phyloP scores from a whole-genome alignment of 2,329 filamentous ascomycete species.

The Epichloe sylvatica region DNA sequence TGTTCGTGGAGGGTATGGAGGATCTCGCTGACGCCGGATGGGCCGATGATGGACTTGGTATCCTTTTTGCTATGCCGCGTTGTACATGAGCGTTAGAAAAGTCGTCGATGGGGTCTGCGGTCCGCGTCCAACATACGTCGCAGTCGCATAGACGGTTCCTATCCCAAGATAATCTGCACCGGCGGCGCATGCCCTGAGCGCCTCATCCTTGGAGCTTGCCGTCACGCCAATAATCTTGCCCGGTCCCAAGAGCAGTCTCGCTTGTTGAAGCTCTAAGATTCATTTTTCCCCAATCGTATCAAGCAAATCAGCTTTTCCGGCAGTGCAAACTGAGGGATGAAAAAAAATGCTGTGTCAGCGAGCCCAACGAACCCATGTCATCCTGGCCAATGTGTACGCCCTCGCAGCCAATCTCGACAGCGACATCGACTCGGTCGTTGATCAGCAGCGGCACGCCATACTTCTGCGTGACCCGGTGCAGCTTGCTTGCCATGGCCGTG shows the following conservation, averaged over 20 bases:
- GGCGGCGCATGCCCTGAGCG: constrained; percentile 51
- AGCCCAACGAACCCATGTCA: constrained; percentile 53
- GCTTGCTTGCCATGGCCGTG: constrained; percentile 52
- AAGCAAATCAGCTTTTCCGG: too few species aligned
- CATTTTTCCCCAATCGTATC: too few species aligned
- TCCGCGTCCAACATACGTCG: constrained; percentile 42
- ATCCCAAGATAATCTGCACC: constrained; percentile 89
- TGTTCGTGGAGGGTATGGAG: constrained; percentile 40
- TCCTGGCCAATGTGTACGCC: constrained; percentile 93
- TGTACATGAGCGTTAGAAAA: not conserved
- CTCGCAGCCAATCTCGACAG: constrained; percentile 71
- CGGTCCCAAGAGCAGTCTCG: constrained; percentile 58
- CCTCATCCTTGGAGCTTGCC: constrained; percentile 61
- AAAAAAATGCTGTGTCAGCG: not conserved
- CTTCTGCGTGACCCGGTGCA: constrained; percentile 57
- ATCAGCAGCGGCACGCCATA: constrained; percentile 70
- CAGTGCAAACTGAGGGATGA: too few species aligned
- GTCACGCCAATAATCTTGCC: constrained; percentile 80
- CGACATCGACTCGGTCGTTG: constrained; percentile 87
- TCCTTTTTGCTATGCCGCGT: constrained; percentile 59
- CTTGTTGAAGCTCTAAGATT: constrained; percentile 20
- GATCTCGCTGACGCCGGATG: constrained; percentile 39
- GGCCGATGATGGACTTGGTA: constrained; percentile 53
- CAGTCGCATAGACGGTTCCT: constrained; percentile 76
- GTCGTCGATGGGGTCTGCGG: too few species aligned